Evolutionary conservation across 352 stramenopile genomes (phyloP), one percentile per base, ranked within the genome.

Genomic region (Detonula confervacea): DNA sequence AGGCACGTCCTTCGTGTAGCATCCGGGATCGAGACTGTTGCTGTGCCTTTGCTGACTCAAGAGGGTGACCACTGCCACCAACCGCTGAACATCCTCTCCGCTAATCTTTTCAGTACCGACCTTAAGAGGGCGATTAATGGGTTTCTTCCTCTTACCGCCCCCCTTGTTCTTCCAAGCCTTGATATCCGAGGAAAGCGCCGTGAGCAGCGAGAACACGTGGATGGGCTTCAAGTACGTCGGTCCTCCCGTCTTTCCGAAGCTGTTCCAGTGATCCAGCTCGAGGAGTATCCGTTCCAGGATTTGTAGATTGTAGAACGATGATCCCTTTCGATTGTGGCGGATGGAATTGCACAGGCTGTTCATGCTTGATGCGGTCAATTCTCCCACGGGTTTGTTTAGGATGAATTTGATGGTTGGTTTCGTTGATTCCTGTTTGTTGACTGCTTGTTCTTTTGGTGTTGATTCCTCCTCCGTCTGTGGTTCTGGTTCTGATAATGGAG

Each of bases 121-220:
- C 20, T 24, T 24, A 30, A 3, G 16, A 60, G 35, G 0, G 25
- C 66, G 11, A 22, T 56, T n/a, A n/a, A n/a, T n/a, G n/a, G n/a
- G n/a, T n/a, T n/a, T n/a, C n/a, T n/a, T n/a, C n/a, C n/a, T n/a
- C n/a, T n/a, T n/a, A n/a, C n/a, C n/a, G n/a, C n/a, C n/a, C 33
- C 42, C 35, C 7, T 44, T 57, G 51, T 55, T n/a, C 52, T 82
- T 70, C 57, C 72, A 73, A 47, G 18, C 12, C 66, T 64, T 18
- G 1, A 72, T 59, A 54, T 74, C 67, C 24, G 60, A 76, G 4
- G 68, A 76, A 42, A 84, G 24, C 33, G 68, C 44, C 0, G 76
- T 64, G 6, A 84, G 42, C 16, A 74, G 47, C 11, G 76, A 68
- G 37, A 84, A 84, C 46, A 84, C 27, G 33, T 84, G 76, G 47